Percentiles rank a stretch among this genome's conserved stretches.
These are phyloP conservation scores for Plectosphaerella plurivora DNA, from an alignment of 2,329 filamentous ascomycete species.

Conservation along the genomic window DNA sequence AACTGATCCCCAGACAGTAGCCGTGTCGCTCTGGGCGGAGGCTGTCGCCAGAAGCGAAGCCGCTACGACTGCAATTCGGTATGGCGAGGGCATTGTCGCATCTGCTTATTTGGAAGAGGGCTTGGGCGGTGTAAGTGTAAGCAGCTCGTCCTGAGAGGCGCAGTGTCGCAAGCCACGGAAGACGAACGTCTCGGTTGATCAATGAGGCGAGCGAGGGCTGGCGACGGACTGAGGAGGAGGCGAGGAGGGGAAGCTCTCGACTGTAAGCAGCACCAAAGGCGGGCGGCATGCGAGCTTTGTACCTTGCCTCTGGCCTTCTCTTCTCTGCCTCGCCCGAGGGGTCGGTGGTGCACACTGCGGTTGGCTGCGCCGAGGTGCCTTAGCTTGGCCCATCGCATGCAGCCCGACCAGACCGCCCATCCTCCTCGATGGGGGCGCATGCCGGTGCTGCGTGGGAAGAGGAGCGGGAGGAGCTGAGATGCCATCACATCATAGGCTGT, in stretches of 20 bases:
- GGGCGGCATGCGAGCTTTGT: background rate
- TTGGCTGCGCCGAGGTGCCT: background rate
- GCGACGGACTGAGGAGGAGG: too few species aligned
- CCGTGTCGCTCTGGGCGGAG: conserved; percentile 24
- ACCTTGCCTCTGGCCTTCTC: background rate
- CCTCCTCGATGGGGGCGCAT: background rate
- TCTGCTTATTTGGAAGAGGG: too few species aligned
- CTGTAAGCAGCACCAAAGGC: background rate
- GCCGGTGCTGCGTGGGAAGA: background rate
- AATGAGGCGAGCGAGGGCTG: too few species aligned
- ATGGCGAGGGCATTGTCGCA: conserved; percentile 14
- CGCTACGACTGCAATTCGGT: conserved; percentile 13
- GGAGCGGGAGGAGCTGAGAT: background rate
- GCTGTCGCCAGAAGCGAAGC: conserved; percentile 15
- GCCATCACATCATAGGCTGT: background rate
- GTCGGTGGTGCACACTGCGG: background rate
- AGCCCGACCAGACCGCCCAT: background rate
- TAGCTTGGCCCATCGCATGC: background rate
- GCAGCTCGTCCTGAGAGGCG: too few species aligned
- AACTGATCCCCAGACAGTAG: conserved; percentile 44
- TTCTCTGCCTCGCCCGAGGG: too few species aligned
- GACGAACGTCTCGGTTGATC: too few species aligned
- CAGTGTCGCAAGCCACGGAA: too few species aligned
- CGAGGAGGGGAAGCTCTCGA: too few species aligned
- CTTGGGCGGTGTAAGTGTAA: too few species aligned